phyloP scores from a whole-genome alignment of 2,329 filamentous ascomycete species.

The Diatrype stigma region DNA sequence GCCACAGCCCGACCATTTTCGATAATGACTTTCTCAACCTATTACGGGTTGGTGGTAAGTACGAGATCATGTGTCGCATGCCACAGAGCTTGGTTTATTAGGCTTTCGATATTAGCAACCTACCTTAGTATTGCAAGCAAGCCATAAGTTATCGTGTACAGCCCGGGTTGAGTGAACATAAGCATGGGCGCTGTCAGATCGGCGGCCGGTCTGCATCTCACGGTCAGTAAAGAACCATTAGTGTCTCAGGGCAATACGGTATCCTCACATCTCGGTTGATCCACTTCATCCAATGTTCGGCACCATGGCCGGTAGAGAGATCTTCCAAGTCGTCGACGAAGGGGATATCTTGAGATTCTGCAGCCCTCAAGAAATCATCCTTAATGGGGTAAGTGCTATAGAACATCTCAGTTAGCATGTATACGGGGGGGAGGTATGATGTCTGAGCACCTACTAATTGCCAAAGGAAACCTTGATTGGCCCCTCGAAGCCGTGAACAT shows the following conservation, averaged over 20 bases:
- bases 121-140: conserved; percentile 72
- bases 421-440: conserved; percentile 8
- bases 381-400: conserved; percentile 68
- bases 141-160: conserved; percentile 65
- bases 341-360: conserved; percentile 69
- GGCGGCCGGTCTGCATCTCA: conserved; percentile 55
- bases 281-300: conserved; percentile 83
- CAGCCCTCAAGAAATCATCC: conserved; percentile 72
- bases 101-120: neutral
- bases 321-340: conserved; percentile 75
- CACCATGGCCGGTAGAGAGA: conserved; percentile 62
- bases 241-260: neutral
- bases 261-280: conserved; percentile 61
- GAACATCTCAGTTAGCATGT: conserved; percentile 3
- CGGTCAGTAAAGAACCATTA: neutral
- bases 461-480: conserved; percentile 81
- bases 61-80: too few species aligned
- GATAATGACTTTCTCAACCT: conserved; percentile 63
- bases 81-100: too few species aligned
- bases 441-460: conserved; percentile 49
- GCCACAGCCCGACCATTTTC: conserved; percentile 68
- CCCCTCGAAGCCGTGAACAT: conserved; percentile 72
- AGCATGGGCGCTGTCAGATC: conserved; percentile 72
- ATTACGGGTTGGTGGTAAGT: neutral
- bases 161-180: conserved; percentile 74